A percentile compares a stretch with the other conserved stretches of the same genome.
phyloP scores from a whole-genome alignment of 2,329 filamentous ascomycete genomes.

The Bipolaris gigantea region DNA sequence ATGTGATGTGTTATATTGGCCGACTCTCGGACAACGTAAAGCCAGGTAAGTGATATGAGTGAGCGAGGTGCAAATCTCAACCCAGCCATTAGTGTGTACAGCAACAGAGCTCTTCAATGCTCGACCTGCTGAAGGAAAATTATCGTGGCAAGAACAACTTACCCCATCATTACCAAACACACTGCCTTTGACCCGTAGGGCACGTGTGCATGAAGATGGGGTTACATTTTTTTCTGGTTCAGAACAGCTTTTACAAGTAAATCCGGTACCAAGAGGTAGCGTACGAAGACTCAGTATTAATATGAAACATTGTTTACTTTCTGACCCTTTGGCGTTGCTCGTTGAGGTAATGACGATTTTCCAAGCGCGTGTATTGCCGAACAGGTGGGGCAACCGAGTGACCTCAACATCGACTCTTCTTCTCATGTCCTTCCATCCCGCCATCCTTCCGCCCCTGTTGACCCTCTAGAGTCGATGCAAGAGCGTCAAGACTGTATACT shows the following conservation, averaged over 20 bases:
- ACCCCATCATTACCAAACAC: slow-evolving; percentile 68
- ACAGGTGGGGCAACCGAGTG: slow-evolving; percentile 21
- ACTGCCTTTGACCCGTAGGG: slow-evolving; percentile 55
- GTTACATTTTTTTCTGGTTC: slow-evolving; percentile 51
- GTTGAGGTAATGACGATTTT: slow-evolving; percentile 14
- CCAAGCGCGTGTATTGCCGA: slow-evolving; percentile 13
- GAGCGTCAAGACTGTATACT: slow-evolving; percentile 21
- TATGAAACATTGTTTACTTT: slow-evolving; percentile 9
- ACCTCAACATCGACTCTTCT: slow-evolving; percentile 9
- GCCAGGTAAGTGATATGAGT: slow-evolving; percentile 14
- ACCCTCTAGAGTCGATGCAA: slow-evolving; percentile 30
- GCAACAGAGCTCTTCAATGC: slow-evolving; percentile 62
- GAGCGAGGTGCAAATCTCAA: slow-evolving; percentile 22
- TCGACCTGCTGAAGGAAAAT: slow-evolving; percentile 67
- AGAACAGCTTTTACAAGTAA: slow-evolving; percentile 5
- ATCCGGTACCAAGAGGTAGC: neutral
- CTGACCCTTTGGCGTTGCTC: neutral
- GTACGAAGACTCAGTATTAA: neutral
- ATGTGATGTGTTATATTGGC: slow-evolving; percentile 26
- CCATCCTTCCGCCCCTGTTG: neutral
- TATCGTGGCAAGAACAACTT: slow-evolving; percentile 64
- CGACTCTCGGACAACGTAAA: slow-evolving; percentile 2
- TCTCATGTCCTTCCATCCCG: neutral
- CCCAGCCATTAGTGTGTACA: slow-evolving; percentile 72
- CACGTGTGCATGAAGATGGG: slow-evolving; percentile 66